Percentiles rank a stretch among this genome's conserved stretches.
Evolutionary conservation across 2,329 filamentous ascomycete genomes (phyloP).

Genomic region (Pseudodiploospora longispora): DNA sequence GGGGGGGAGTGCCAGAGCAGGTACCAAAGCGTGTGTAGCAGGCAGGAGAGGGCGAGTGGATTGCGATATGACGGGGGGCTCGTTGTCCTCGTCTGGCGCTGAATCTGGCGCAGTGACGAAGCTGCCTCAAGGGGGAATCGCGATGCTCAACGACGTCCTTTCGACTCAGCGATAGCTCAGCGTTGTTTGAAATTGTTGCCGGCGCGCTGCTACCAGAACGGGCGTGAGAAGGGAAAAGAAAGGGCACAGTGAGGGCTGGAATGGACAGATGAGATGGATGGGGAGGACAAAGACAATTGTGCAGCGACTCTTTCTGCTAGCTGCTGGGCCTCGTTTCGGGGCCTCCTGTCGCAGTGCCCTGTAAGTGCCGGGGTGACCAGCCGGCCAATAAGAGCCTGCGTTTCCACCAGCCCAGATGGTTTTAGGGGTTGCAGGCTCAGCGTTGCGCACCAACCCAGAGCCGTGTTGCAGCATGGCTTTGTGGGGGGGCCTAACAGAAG

Average conservation of each 20-base stretch:
- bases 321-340: constrained; percentile 7
- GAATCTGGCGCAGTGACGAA: not conserved
- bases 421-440: constrained; percentile 11
- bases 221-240: not conserved
- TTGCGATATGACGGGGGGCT: not conserved
- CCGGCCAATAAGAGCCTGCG: constrained; percentile 8
- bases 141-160: not conserved
- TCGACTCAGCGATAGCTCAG: no score
- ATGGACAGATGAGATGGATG: not conserved
- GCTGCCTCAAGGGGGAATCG: not conserved
- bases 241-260: constrained; percentile 5
- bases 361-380: not conserved
- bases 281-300: constrained; percentile 1
- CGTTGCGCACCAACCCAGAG: constrained; percentile 6
- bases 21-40: not conserved
- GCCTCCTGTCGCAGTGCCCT: constrained; percentile 8
- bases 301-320: not conserved
- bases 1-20: not conserved
- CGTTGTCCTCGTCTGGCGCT: not conserved
- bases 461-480: constrained; percentile 7
- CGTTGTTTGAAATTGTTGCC: no score
- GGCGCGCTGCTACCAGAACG: no score
- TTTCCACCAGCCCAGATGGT: constrained; percentile 5
- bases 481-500: constrained; percentile 6
- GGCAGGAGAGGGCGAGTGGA: not conserved